Base-by-base conservation (phyloP, 805 yeast genomes). In the Starmerella scarabaei region DNA sequence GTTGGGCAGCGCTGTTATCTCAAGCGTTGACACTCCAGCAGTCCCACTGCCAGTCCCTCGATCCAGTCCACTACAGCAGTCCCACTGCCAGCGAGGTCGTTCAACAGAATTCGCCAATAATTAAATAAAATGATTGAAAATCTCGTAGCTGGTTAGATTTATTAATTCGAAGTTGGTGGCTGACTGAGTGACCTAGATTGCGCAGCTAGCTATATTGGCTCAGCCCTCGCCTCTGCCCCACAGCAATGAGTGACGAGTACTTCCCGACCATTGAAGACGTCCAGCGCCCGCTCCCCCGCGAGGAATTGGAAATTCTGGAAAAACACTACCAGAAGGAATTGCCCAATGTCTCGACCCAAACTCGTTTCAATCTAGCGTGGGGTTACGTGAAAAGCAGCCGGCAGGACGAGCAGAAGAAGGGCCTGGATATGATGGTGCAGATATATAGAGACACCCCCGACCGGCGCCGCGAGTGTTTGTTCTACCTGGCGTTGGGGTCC, bases 291-390 rank as follows among this genome's bases (percentile, higher is more conserved):
- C 67, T 86, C 18, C 67, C 86, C 0, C 68, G 72, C 4, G 80
- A 78, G 41, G 93, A 88, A 53, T 67, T 91, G 31, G 77, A 73
- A 14, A 71, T 85, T 1, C 69, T 91, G 23, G 77, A 73, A 47
- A 71, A 75, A 50, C 94, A 84, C 53, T 84, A 82, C 30, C 72
- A 75, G 21, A 66, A 78, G 1, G 97, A 91, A 57, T 77, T 80
- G 24, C 93, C 91, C 4, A 65, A 70, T 30, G 85, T 83, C 0
- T 69, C 86, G 0, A 69, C 81, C 0, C 96, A 85, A 58, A 78
- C 95, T 2, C 72, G 76, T 42, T 91, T 91, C 69, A 91, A 93
- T 60, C 82, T 81, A 53, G 93, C 96, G 0, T 91, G 99, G 98
- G 98, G 93, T 3, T 65, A 91, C 37, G 73, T 93, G 47, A 86